Evolutionary conservation across 495 filamentous ascomycete genomes (phyloP).

Genomic region (Hamigera avellanea): DNA sequence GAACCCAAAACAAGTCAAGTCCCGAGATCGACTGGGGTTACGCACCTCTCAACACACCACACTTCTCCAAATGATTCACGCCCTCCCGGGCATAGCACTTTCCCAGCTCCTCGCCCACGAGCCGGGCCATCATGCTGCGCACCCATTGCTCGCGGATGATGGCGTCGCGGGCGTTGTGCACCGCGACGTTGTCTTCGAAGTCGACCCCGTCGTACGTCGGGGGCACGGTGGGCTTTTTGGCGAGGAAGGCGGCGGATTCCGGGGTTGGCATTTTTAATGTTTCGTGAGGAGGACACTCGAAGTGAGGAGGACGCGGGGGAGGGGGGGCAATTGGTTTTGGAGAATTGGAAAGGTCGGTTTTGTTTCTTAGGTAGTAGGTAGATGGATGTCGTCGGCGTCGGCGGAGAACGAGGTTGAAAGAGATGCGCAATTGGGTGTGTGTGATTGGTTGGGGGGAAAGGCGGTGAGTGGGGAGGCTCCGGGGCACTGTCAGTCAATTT

Average conservation of each 20-base stretch:
- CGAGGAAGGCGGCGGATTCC: constrained; percentile 84
- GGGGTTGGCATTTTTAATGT: constrained; percentile 61
- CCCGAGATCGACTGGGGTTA: constrained; percentile 2
- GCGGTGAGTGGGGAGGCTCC: too few relatives aligned
- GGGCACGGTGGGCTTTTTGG: constrained; percentile 86
- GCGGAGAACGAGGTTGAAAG: too few relatives aligned
- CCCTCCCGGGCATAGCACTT: constrained; percentile 94
- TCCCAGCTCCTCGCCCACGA: constrained; percentile 86
- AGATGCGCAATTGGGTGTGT: too few relatives aligned
- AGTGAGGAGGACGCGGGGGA: too few relatives aligned
- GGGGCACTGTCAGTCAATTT: too few relatives aligned
- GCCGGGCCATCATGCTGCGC: constrained; percentile 86
- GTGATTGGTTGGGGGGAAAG: too few relatives aligned
- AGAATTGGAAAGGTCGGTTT: too few relatives aligned
- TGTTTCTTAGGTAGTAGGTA: too few relatives aligned
- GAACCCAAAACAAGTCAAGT: constrained; percentile 1
- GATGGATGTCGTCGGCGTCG: too few relatives aligned
- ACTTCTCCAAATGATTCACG: constrained; percentile 97
- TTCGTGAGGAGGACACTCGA: too few relatives aligned
- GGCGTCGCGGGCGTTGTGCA: constrained; percentile 91
- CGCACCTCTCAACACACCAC: constrained; percentile 76
- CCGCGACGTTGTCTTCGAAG: constrained; percentile 77
- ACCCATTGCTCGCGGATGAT: constrained; percentile 98
- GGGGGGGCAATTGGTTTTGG: too few relatives aligned
- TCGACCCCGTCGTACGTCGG: constrained; percentile 96